Evolutionary conservation across 768 basidiomycete genomes (phyloP).

Genomic region (Tylopilus rubrobrunneus): DNA sequence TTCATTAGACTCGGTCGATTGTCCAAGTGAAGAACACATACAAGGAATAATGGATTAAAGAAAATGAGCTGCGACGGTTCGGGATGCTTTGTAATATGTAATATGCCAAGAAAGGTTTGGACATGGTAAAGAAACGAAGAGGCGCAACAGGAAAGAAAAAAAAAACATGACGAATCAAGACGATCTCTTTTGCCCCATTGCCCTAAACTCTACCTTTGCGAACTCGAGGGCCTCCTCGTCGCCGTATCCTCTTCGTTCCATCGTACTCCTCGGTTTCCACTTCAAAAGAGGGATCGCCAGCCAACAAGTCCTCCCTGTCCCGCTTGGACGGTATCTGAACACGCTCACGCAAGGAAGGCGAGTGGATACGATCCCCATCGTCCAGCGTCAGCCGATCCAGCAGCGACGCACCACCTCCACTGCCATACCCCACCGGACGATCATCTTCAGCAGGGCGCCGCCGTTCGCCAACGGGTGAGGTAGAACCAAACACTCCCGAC

Average conservation of each 20-base stretch:
- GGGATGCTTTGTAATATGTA: constrained; percentile 6
- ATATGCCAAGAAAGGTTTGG: not conserved
- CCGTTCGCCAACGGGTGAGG: constrained; percentile 15
- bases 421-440: not conserved
- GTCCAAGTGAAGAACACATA: constrained; percentile 12
- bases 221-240: constrained; percentile 16
- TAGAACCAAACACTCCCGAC: not conserved
- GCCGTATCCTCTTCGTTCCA: constrained; percentile 20
- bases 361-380: constrained; percentile 8
- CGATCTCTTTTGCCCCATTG: not conserved
- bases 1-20: constrained; percentile 1
- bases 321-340: constrained; percentile 36
- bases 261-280: constrained; percentile 23
- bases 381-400: constrained; percentile 36
- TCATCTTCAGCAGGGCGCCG: constrained; percentile 18
- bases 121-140: not conserved
- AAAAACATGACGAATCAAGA: not conserved
- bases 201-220: constrained; percentile 21
- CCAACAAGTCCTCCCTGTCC: constrained; percentile 27
- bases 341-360: constrained; percentile 33
- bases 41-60: constrained; percentile 15
- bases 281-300: constrained; percentile 9
- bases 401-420: constrained; percentile 30
- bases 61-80: not conserved
- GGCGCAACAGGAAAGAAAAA: not conserved